Conservation (phyloP, 2,329 filamentous ascomycete genomes). For the Monilinia fructigena region DNA sequence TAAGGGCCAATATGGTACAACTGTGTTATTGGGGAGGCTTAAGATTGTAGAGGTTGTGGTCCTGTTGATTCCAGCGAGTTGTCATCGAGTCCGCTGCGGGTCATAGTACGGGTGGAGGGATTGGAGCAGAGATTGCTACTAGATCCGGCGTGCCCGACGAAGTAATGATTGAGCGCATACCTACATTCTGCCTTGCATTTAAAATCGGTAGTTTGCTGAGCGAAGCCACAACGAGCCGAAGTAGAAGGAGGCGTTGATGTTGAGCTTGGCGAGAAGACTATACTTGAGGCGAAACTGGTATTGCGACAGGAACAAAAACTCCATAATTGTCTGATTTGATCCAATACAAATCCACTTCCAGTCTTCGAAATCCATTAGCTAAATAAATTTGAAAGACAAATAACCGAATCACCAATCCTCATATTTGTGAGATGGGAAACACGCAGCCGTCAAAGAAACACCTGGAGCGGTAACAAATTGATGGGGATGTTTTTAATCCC, state of each 20-base stretch:
- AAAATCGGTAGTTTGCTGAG: constrained; percentile 12
- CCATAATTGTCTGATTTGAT: constrained; percentile 52
- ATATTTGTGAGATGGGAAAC: constrained; percentile 55
- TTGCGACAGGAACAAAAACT: constrained; percentile 56
- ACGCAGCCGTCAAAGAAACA: constrained; percentile 56
- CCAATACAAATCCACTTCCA: constrained; percentile 64
- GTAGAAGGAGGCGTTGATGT: constrained; percentile 29
- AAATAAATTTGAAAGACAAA: constrained; percentile 65
- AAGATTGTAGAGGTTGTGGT: constrained; percentile 26
- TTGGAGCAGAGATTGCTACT: neutral
- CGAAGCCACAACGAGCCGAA: constrained; percentile 16
- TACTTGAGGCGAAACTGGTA: constrained; percentile 1
- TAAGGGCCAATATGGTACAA: constrained; percentile 53
- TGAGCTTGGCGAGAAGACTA: neutral
- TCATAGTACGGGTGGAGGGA: neutral
- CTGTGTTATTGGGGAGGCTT: constrained; percentile 33
- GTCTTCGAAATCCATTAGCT: constrained; percentile 55
- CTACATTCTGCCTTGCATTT: constrained; percentile 3
- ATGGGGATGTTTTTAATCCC: constrained; percentile 56
- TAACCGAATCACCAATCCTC: constrained; percentile 49
- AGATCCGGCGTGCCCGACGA: neutral
- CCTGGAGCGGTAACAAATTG: constrained; percentile 59
- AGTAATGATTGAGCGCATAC: neutral
- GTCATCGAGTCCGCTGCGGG: constrained; percentile 2
- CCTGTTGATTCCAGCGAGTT: constrained; percentile 30